phyloP scores from a whole-genome alignment of 1,284 basidiomycete genomes.

The Ceratobasidium sp. region DNA sequence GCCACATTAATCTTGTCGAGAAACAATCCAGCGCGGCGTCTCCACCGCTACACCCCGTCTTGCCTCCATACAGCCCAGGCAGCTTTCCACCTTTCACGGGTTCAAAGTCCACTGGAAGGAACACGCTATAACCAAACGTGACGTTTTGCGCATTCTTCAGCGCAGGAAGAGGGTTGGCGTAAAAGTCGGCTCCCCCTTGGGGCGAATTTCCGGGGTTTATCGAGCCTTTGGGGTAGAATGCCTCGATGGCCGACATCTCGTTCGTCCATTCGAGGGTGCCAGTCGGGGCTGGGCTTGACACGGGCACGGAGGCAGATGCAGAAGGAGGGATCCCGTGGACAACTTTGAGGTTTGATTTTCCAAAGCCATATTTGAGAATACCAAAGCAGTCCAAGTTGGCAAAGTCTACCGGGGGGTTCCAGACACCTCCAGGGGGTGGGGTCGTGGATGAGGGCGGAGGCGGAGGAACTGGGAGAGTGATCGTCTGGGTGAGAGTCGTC shows the following conservation, averaged over 20 bases:
- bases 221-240: conserved; percentile 49
- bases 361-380: conserved; percentile 49
- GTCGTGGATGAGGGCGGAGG: not conserved
- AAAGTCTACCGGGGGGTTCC: conserved; percentile 48
- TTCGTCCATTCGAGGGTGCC: conserved; percentile 44
- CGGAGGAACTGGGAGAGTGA: conserved; percentile 30
- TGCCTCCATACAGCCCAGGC: conserved; percentile 52
- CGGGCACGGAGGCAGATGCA: conserved; percentile 10
- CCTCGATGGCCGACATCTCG: conserved; percentile 46
- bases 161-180: conserved; percentile 48
- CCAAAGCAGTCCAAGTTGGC: conserved; percentile 48
- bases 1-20: conserved; percentile 52
- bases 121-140: conserved; percentile 50
- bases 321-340: conserved; percentile 46
- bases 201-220: conserved; percentile 49
- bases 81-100: conserved; percentile 52
- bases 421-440: conserved; percentile 42
- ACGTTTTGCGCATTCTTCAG: conserved; percentile 47
- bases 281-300: not conserved
- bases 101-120: conserved; percentile 50
- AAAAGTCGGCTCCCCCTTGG: conserved; percentile 50
- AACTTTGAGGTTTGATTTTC: conserved; percentile 48
- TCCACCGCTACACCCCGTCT: conserved; percentile 52
- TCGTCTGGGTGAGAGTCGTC: conserved; percentile 36
- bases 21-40: conserved; percentile 51